Percentiles rank a stretch among this genome's conserved stretches.
Conservation (phyloP, 1,284 basidiomycete genomes). For the Malassezia sympodialis region DNA sequence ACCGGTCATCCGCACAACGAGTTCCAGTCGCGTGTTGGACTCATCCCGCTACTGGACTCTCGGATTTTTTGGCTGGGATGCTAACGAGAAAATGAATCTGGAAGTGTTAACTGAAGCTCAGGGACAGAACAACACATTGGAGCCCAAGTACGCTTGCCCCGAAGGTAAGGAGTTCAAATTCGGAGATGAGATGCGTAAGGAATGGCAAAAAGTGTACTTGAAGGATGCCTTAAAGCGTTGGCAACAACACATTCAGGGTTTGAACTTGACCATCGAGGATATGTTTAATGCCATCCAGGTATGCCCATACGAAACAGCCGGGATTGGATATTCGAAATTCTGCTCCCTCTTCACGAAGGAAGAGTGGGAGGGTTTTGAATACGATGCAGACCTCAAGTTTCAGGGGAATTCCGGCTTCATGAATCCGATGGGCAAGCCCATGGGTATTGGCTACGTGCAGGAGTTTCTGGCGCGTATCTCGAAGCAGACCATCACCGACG, state of each 20-base stretch:
- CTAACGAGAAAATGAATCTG: constrained; percentile 31
- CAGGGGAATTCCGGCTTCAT: constrained; percentile 61
- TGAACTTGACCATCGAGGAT: constrained; percentile 50
- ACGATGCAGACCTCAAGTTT: constrained; percentile 54
- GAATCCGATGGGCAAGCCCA: constrained; percentile 64
- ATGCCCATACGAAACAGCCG: constrained; percentile 40
- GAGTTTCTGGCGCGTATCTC: constrained; percentile 41
- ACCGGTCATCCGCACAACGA: constrained; percentile 43
- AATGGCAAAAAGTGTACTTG: constrained; percentile 49
- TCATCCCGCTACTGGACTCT: constrained; percentile 62
- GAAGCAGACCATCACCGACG: constrained; percentile 20
- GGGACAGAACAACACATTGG: constrained; percentile 61
- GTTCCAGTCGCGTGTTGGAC: constrained; percentile 66
- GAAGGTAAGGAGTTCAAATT: constrained; percentile 54
- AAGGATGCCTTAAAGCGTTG: constrained; percentile 27
- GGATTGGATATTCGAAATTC: constrained; percentile 53
- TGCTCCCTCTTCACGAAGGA: constrained; percentile 77
- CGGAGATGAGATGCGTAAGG: constrained; percentile 49
- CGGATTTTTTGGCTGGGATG: constrained; percentile 34
- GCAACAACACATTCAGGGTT: constrained; percentile 25
- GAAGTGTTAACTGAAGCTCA: constrained; percentile 37
- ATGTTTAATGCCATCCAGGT: constrained; percentile 46
- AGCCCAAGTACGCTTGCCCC: constrained; percentile 61
- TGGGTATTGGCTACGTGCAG: constrained; percentile 68
- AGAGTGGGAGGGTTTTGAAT: constrained; percentile 70